Evolutionary conservation across 1,284 basidiomycete species (phyloP).

Genomic region (Phenoliferia sp.): DNA sequence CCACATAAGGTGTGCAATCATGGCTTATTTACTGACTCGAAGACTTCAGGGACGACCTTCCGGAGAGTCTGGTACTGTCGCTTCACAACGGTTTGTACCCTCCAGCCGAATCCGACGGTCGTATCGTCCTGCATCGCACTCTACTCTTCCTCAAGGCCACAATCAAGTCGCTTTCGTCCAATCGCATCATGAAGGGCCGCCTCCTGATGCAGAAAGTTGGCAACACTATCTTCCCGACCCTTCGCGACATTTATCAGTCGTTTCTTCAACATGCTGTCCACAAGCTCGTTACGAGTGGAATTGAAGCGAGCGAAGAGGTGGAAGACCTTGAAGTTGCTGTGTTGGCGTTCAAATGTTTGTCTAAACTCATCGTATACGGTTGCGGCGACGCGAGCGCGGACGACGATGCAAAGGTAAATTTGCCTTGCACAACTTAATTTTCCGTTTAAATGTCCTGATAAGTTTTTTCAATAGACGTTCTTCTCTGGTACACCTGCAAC

Average conservation of each 20-base stretch:
- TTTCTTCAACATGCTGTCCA: slow-evolving; percentile 13
- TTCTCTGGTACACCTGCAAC: slow-evolving; percentile 21
- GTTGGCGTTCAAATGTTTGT: slow-evolving; percentile 28
- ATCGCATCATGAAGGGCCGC: slow-evolving; percentile 31
- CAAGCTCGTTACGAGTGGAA: slow-evolving; percentile 8
- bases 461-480: slow-evolving; percentile 1
- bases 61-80: slow-evolving; percentile 24
- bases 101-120: neutral
- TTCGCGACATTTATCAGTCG: slow-evolving; percentile 9
- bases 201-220: slow-evolving; percentile 22
- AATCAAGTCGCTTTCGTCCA: slow-evolving; percentile 33
- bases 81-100: slow-evolving; percentile 19
- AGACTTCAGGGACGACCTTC: slow-evolving; percentile 31
- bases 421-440: too few species aligned
- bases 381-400: slow-evolving; percentile 18
- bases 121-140: slow-evolving; percentile 27
- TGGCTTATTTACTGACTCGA: neutral
- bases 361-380: slow-evolving; percentile 32
- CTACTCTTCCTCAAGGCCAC: slow-evolving; percentile 32
- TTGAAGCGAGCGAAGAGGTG: neutral
- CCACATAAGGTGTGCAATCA: too few species aligned
- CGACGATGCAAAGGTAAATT: slow-evolving; percentile 7
- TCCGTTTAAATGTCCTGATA: neutral
- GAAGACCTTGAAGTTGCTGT: slow-evolving; percentile 24
- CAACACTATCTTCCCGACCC: slow-evolving; percentile 18